Evolutionary conservation across 2,329 filamentous ascomycete genomes (phyloP), one percentile per base, ranked within the genome.

Genomic region (Botrytis tulipae): DNA sequence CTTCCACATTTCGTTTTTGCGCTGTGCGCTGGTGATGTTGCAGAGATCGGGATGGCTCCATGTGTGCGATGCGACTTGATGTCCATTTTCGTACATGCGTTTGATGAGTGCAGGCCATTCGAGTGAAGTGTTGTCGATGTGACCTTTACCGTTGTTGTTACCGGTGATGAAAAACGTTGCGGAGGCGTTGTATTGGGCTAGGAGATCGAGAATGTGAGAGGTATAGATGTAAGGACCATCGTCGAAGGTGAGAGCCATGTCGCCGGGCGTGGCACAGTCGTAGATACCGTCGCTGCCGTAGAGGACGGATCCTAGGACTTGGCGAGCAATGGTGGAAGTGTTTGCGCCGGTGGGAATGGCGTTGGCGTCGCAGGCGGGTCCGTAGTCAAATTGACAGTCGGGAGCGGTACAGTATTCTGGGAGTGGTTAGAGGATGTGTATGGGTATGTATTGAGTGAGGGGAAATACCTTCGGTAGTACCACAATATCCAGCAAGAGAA

Each of bases 161-260:
- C 87, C 87, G 12, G 86, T 79, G 32, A 80, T 76, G 74, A 80
- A 80, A 62, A 93, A 92, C 1, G 91, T 92, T 0, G 89, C 90
- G 76, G 87, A 90, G 12, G 88, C 89, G 40, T 86, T 83, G 78
- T 91, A 90, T 61, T 83, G 83, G 74, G 86, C 85, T 57, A 92
- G 84, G 60, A 90, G 82, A 78, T 91, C 87, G 40, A 92, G 84
- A 20, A 92, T 84, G 74, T 90, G 86, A 59, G 82, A 82, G 0
- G 90, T 92, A 80, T 89, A 91, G 42, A 85, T 82, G 75, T 86
- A 87, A 20, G 90, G 90, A 3, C 90, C 90, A 78, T 92, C 90
- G 77, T 92, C 90, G 77, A 88, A 92, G 0, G 90, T 92, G 72
- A 92, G 80, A 29, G 90, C 90, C 77, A 92, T 85, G 18, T 87